Percentiles rank a stretch among this genome's conserved stretches.
Conservation (phyloP, 495 filamentous ascomycete genomes). For the Lasiosphaeria hispida region DNA sequence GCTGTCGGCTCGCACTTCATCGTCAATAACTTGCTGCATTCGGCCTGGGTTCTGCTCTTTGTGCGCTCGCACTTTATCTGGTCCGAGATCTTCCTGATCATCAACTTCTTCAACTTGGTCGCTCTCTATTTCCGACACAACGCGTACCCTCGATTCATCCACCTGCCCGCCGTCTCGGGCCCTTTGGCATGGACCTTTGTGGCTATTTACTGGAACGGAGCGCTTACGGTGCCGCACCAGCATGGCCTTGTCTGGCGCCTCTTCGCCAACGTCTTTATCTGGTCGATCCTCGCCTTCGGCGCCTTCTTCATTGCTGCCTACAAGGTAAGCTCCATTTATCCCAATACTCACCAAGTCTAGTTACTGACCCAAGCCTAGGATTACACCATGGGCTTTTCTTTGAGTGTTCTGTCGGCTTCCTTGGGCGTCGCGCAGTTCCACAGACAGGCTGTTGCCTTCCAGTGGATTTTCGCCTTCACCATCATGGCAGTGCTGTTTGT, state of each 20-base stretch:
- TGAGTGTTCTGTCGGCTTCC: constrained; percentile 69
- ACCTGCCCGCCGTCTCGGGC: constrained; percentile 68
- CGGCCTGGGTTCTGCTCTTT: constrained; percentile 79
- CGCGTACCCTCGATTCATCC: constrained; percentile 64
- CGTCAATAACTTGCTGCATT: constrained; percentile 74
- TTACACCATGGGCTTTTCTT: constrained; percentile 76
- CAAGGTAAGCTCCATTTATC: constrained; percentile 42
- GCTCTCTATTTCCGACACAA: constrained; percentile 76
- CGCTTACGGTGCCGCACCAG: constrained; percentile 64
- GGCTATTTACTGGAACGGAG: constrained; percentile 83
- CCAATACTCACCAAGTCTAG: background rate
- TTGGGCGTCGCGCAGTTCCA: constrained; percentile 75
- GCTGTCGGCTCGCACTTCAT: constrained; percentile 83
- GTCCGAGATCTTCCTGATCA: constrained; percentile 70
- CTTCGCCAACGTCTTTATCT: constrained; percentile 81
- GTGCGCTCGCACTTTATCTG: constrained; percentile 66
- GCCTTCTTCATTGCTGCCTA: constrained; percentile 64
- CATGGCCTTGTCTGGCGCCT: constrained; percentile 61
- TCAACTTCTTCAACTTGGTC: constrained; percentile 77
- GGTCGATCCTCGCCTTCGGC: constrained; percentile 74
- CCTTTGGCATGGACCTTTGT: constrained; percentile 83
- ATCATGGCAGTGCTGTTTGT: constrained; percentile 75
- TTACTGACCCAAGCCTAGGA: constrained; percentile 44
- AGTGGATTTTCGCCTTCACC: constrained; percentile 89
- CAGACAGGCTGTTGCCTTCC: constrained; percentile 66